These are phyloP conservation scores for Aspergillus caelatus DNA, from an alignment of 2,329 filamentous ascomycete species.

Conservation along the genomic window DNA sequence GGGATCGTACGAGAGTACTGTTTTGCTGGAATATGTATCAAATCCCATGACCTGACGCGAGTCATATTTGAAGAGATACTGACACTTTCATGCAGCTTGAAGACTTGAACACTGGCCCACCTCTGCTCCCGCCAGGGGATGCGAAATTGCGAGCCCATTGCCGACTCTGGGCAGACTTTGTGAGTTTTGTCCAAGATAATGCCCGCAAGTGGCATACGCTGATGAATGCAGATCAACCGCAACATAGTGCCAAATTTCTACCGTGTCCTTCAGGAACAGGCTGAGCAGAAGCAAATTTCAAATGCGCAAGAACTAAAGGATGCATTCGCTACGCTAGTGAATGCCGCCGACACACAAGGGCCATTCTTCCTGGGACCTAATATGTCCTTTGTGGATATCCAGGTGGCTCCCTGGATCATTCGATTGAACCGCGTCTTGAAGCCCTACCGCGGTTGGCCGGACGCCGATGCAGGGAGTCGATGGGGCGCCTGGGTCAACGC, in stretches of 20 bases:
- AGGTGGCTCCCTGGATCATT: conserved; percentile 75
- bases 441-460: conserved; percentile 67
- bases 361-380: conserved; percentile 68
- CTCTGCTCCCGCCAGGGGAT: conserved; percentile 66
- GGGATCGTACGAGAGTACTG: conserved; percentile 78
- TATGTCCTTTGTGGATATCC: conserved; percentile 70
- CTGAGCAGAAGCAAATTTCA: conserved; percentile 60
- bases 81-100: conserved; percentile 61
- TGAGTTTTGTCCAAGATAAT: conserved; percentile 43
- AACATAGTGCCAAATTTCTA: conserved; percentile 78
- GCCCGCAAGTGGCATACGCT: conserved; percentile 34
- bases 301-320: conserved; percentile 64
- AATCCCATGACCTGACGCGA: conserved; percentile 26
- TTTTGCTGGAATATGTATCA: conserved; percentile 79
- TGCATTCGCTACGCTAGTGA: conserved; percentile 65
- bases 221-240: conserved; percentile 66
- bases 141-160: conserved; percentile 72
- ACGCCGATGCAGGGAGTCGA: conserved; percentile 63
- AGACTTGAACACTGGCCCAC: conserved; percentile 64
- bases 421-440: conserved; percentile 68
- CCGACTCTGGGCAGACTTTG: conserved; percentile 79
- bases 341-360: conserved; percentile 60
- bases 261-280: conserved; percentile 68
- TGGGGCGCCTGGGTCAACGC: conserved; percentile 73
- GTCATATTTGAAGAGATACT: not conserved